Evolutionary conservation across 192 early-diverging fungal species (phyloP).

Genomic region (Backusella tuberculispora): DNA sequence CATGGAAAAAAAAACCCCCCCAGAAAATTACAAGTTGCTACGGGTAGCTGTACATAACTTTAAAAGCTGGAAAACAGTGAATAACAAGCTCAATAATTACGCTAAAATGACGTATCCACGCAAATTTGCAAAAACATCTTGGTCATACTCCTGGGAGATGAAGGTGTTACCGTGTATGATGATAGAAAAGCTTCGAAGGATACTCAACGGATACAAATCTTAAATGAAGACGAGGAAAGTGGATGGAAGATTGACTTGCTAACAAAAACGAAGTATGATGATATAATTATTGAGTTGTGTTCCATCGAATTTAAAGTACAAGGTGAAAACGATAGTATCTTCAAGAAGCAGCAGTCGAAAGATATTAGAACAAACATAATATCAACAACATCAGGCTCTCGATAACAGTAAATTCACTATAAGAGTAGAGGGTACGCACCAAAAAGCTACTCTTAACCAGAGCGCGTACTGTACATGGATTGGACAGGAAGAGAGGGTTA

Average conservation of each 20-base stretch:
- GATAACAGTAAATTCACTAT: too few relatives aligned
- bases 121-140: too few relatives aligned
- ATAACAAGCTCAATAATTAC: too few relatives aligned
- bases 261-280: conserved; percentile 14
- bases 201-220: conserved; percentile 10
- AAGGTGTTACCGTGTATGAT: too few relatives aligned
- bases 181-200: too few relatives aligned
- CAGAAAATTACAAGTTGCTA: conserved; percentile 25
- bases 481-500: conserved; percentile 21
- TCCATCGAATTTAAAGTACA: conserved; percentile 12
- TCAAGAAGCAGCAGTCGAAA: conserved; percentile 18
- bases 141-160: too few relatives aligned
- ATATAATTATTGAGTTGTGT: conserved; percentile 13
- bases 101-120: too few relatives aligned
- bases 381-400: conserved; percentile 23
- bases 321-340: conserved; percentile 17
- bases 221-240: conserved; percentile 20
- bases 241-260: conserved; percentile 19
- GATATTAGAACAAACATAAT: conserved; percentile 23
- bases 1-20: conserved; percentile 22
- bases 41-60: conserved; percentile 24
- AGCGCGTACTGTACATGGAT: too few relatives aligned
- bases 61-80: conserved; percentile 28
- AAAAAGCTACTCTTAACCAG: too few relatives aligned
- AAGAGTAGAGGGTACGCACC: too few relatives aligned